These are phyloP conservation scores for Cavenderia fasciculata DNA, from an alignment of 78 protist species.

Conservation along the genomic window DNA sequence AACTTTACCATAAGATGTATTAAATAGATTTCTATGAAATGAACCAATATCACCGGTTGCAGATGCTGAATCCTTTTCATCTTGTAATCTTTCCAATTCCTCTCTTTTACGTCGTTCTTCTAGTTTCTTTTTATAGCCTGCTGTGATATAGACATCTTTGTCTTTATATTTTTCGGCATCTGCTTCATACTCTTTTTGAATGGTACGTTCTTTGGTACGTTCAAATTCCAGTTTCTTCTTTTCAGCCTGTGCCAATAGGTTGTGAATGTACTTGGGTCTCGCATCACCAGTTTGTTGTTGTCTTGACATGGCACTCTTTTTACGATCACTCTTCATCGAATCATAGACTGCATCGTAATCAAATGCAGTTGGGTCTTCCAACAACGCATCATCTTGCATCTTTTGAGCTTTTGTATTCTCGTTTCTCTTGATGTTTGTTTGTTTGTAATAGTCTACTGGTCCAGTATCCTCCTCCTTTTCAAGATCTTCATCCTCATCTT, in stretches of 20 bases:
- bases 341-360: slow-evolving; percentile 71
- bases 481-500: slow-evolving; percentile 27
- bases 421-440: slow-evolving; percentile 9
- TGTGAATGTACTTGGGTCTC: slow-evolving; percentile 33
- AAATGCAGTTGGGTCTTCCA: slow-evolving; percentile 72
- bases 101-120: slow-evolving; percentile 22
- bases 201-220: slow-evolving; percentile 20
- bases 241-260: slow-evolving; percentile 17
- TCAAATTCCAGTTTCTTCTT: slow-evolving; percentile 41
- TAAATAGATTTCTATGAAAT: slow-evolving; percentile 48
- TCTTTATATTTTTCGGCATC: slow-evolving; percentile 73
- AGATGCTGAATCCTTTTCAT: slow-evolving; percentile 2
- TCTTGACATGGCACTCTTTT: neutral
- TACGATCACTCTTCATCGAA: slow-evolving; percentile 41
- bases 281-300: neutral
- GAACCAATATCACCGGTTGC: slow-evolving; percentile 2
- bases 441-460: neutral
- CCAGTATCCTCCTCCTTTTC: neutral
- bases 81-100: slow-evolving; percentile 13
- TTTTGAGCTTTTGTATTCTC: slow-evolving; percentile 36
- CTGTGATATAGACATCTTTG: slow-evolving; percentile 41
- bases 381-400: slow-evolving; percentile 13
- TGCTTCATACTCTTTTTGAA: slow-evolving; percentile 46
- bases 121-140: slow-evolving; percentile 46
- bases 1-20: neutral